Percentiles rank a stretch among this genome's conserved stretches.
Evolutionary conservation across 257 asterid species (phyloP).

Genomic region (Galeopsis tetrahit): DNA sequence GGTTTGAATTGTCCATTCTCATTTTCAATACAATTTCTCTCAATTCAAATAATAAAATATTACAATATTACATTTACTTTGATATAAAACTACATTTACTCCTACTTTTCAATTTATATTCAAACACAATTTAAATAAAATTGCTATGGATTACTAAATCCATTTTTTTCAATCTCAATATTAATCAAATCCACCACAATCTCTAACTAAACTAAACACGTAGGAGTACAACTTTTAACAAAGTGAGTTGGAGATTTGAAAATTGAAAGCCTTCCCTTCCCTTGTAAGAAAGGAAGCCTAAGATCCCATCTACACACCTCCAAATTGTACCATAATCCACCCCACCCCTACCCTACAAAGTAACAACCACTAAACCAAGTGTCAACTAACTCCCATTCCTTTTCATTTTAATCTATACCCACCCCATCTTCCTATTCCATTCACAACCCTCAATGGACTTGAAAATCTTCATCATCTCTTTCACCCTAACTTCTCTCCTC

Average conservation of each 20-base stretch:
- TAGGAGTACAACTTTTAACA: not conserved
- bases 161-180: too few relatives aligned
- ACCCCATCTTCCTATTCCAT: not conserved
- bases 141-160: too few relatives aligned
- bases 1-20: too few relatives aligned
- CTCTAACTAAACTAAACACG: too few relatives aligned
- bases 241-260: slow-evolving; percentile 33
- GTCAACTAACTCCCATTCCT: slow-evolving; percentile 30
- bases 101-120: too few relatives aligned
- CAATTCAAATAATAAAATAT: too few relatives aligned
- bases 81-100: too few relatives aligned
- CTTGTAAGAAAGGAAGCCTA: slow-evolving; percentile 62
- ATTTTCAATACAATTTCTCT: too few relatives aligned
- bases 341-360: not conserved
- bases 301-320: slow-evolving; percentile 55
- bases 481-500: slow-evolving; percentile 53
- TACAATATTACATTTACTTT: too few relatives aligned
- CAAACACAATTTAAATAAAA: too few relatives aligned
- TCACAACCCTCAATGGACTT: slow-evolving; percentile 47
- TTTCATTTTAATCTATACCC: not conserved
- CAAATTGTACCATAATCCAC: not conserved
- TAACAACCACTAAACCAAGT: slow-evolving; percentile 34
- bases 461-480: slow-evolving; percentile 53
- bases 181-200: too few relatives aligned
- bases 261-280: slow-evolving; percentile 52